Conservation (phyloP, 1,284 basidiomycete species). For the Porogramme epimiltina region DNA sequence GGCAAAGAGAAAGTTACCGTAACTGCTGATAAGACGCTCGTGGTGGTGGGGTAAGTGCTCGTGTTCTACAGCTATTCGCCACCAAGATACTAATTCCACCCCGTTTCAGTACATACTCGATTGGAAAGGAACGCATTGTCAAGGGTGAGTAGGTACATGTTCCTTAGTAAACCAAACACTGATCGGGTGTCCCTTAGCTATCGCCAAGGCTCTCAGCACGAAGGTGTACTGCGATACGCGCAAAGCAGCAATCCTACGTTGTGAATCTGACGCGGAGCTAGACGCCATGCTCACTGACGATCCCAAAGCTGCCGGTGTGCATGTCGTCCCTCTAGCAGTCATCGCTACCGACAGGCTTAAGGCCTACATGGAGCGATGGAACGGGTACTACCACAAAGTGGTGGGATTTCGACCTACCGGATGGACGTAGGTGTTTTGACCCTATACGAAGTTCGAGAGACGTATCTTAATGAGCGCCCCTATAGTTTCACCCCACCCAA, state of each 20-base stretch:
- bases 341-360: constrained; percentile 82
- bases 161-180: constrained; percentile 33
- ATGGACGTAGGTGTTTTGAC: constrained; percentile 72
- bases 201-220: constrained; percentile 81
- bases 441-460: too few relatives aligned
- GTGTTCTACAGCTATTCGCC: not conserved
- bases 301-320: constrained; percentile 79
- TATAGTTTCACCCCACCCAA: constrained; percentile 73
- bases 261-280: constrained; percentile 83
- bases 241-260: constrained; percentile 80
- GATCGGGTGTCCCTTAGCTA: constrained; percentile 59
- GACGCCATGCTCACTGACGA: constrained; percentile 79
- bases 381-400: constrained; percentile 72
- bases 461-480: not conserved
- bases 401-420: constrained; percentile 93
- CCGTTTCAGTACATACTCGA: constrained; percentile 81
- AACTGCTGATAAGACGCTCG: constrained; percentile 47
- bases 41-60: constrained; percentile 76
- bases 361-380: constrained; percentile 77
- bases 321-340: constrained; percentile 81
- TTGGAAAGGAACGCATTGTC: constrained; percentile 96
- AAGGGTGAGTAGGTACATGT: too few relatives aligned
- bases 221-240: constrained; percentile 90
- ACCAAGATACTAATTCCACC: not conserved
- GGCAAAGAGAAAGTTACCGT: constrained; percentile 21